Conservation (phyloP, 176 grass and related monocot species). For the Juncus inflexus region DNA sequence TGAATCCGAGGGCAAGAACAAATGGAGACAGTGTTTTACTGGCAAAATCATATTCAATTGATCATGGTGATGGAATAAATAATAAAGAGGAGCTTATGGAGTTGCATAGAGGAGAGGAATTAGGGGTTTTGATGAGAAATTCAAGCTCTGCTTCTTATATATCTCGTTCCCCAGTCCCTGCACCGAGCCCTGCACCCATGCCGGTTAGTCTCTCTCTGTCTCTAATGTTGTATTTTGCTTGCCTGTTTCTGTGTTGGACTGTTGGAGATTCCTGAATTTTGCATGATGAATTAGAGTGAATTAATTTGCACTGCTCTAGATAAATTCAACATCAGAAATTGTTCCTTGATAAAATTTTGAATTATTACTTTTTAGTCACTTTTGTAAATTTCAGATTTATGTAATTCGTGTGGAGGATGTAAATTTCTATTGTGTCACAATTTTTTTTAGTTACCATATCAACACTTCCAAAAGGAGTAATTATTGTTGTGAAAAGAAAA, state of each 20-base stretch:
- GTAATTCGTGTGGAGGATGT: too few relatives aligned
- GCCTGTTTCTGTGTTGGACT: background rate
- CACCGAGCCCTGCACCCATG: constrained; percentile 13
- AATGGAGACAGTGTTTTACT: constrained; percentile 29
- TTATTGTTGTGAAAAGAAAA: too few relatives aligned
- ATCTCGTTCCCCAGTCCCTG: background rate
- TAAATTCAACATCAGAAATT: too few relatives aligned
- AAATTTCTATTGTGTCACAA: too few relatives aligned
- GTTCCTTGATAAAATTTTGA: too few relatives aligned
- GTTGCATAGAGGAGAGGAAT: background rate
- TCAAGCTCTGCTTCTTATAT: constrained; percentile 10
- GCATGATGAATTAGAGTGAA: constrained; percentile 25
- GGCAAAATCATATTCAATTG: constrained; percentile 26
- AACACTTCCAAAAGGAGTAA: too few relatives aligned
- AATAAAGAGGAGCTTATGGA: constrained; percentile 19
- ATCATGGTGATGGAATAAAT: constrained; percentile 23
- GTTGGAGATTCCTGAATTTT: background rate
- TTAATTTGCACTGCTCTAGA: constrained; percentile 15
- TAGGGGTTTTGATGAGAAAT: background rate
- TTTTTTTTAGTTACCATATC: too few relatives aligned
- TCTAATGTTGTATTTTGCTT: background rate
- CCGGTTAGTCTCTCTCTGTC: constrained; percentile 25
- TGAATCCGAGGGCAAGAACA: constrained; percentile 24
- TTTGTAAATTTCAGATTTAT: too few relatives aligned
- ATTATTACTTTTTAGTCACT: too few relatives aligned